These are phyloP conservation scores for Aegilops tauschii DNA, from an alignment of 176 grass and related monocot species.

Conservation along the genomic window DNA sequence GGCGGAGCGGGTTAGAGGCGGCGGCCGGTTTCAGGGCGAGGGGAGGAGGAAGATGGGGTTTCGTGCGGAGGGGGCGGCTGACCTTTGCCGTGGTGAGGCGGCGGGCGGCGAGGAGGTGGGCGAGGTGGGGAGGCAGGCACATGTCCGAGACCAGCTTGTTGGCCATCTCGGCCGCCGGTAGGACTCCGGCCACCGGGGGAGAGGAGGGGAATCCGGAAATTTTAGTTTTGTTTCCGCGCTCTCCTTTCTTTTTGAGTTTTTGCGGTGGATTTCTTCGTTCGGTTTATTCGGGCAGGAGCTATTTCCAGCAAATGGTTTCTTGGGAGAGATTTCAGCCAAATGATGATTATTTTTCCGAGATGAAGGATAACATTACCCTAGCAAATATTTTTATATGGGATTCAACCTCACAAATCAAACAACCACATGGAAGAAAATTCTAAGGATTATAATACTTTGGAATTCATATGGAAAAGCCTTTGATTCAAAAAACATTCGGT, in stretches of 20 bases:
- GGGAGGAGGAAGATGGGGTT: neutral
- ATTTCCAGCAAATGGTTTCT: too few species aligned
- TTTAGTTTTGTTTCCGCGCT: conserved; percentile 19
- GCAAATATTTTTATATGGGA: too few species aligned
- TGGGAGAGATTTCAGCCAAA: too few species aligned
- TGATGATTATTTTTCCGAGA: too few species aligned
- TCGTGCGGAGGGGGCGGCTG: neutral
- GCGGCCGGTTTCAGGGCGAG: neutral
- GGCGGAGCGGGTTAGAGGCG: neutral
- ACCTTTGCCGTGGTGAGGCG: conserved; percentile 84
- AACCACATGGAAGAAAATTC: too few species aligned
- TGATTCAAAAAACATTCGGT: too few species aligned
- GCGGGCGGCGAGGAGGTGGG: conserved; percentile 79
- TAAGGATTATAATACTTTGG: too few species aligned
- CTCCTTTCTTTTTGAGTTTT: neutral
- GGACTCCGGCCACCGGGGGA: neutral
- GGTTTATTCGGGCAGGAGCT: too few species aligned
- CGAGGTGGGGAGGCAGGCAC: conserved; percentile 58
- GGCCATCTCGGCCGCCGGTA: conserved; percentile 49
- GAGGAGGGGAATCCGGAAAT: conserved; percentile 6
- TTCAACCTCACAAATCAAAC: too few species aligned
- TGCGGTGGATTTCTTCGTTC: neutral
- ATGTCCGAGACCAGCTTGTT: conserved; percentile 81
- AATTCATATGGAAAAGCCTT: too few species aligned
- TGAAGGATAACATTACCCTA: too few species aligned